Percentiles rank a stretch among this genome's conserved stretches.
Conservation (phyloP, 2,329 filamentous ascomycete species). For the Tolypocladium ovalisporum region DNA sequence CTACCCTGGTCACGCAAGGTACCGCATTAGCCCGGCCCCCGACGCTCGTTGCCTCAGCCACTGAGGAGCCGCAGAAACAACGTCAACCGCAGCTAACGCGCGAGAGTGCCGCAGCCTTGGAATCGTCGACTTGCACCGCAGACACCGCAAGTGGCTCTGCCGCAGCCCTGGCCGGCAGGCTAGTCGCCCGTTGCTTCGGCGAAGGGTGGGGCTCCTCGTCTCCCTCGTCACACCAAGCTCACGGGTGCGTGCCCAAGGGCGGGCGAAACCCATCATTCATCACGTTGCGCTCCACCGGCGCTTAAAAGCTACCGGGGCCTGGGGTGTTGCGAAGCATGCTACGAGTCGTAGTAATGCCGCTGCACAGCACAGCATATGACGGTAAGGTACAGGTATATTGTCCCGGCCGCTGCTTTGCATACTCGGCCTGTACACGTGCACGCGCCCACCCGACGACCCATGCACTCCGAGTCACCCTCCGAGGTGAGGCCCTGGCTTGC, state of each 20-base stretch:
- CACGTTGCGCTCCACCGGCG: neutral
- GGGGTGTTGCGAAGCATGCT: neutral
- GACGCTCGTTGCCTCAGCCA: neutral
- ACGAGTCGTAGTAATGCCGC: neutral
- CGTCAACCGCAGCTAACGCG: neutral
- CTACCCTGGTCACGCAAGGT: neutral
- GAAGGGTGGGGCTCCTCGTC: conserved; percentile 2
- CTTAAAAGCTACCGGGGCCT: neutral
- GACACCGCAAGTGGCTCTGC: neutral
- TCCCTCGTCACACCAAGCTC: neutral
- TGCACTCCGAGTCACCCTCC: neutral
- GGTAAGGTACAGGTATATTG: no score
- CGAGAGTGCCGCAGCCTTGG: no score
- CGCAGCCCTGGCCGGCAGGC: neutral
- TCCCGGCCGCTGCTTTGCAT: neutral
- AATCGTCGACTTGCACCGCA: neutral
- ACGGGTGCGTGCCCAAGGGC: neutral
- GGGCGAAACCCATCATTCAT: neutral
- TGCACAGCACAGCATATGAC: neutral
- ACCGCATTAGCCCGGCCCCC: neutral
- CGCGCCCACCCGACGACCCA: neutral
- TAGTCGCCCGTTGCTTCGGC: conserved; percentile 4
- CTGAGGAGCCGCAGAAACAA: neutral
- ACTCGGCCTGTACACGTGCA: neutral
- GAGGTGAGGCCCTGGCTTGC: neutral